A percentile compares a stretch with the other conserved stretches of the same genome.
phyloP scores from a whole-genome alignment of 345 rosid genomes.

The Durio zibethinus region DNA sequence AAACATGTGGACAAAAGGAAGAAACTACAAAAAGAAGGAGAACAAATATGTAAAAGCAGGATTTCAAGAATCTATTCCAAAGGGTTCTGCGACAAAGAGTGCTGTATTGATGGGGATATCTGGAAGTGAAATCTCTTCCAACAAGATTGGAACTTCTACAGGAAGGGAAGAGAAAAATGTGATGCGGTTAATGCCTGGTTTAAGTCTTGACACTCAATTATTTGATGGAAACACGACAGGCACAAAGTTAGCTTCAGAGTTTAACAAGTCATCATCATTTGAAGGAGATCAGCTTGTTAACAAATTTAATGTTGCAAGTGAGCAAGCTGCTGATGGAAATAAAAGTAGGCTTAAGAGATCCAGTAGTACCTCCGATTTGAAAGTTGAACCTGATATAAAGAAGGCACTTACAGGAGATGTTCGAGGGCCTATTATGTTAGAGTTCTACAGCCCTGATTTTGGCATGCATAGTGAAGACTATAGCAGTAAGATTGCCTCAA shows the following conservation, averaged over 20 bases:
- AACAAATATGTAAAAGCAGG: constrained; percentile 40
- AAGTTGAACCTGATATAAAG: constrained; percentile 38
- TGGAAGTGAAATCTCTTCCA: constrained; percentile 26
- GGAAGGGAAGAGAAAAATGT: constrained; percentile 39
- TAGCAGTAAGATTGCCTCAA: constrained; percentile 33
- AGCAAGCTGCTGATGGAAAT: constrained; percentile 41
- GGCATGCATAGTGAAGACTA: constrained; percentile 36
- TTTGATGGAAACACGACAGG: constrained; percentile 19
- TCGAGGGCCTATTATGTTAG: constrained; percentile 60
- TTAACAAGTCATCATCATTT: constrained; percentile 29
- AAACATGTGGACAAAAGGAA: constrained; percentile 96
- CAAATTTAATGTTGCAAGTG: constrained; percentile 23
- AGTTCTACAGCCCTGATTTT: constrained; percentile 59
- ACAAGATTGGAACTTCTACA: constrained; percentile 26
- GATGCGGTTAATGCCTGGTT: constrained; percentile 31
- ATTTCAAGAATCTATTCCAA: constrained; percentile 26
- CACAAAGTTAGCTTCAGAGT: constrained; percentile 24
- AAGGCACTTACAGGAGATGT: constrained; percentile 45
- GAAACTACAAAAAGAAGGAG: constrained; percentile 78
- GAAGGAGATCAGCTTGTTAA: constrained; percentile 26
- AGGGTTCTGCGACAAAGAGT: constrained; percentile 19
- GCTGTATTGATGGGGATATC: constrained; percentile 17
- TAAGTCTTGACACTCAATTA: constrained; percentile 35
- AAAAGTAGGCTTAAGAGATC: constrained; percentile 72
- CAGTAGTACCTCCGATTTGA: constrained; percentile 74